Base-by-base conservation (phyloP, 2,329 filamentous ascomycete genomes). In the Microthyrium microscopicum region DNA sequence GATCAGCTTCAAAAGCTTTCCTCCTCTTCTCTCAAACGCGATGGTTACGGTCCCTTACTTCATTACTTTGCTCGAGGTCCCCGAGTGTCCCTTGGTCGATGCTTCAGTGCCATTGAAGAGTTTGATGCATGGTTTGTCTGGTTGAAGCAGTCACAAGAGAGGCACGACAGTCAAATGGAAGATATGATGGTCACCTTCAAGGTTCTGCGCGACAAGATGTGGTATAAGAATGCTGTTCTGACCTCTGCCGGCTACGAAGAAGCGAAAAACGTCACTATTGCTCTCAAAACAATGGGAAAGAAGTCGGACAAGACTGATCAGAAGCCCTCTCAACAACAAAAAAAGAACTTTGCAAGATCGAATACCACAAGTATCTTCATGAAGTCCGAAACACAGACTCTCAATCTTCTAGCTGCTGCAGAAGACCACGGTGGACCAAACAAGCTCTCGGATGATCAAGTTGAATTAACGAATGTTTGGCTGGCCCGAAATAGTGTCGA, bases 371-470 rank as follows among this genome's bases (percentile, higher is more conserved):
- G 61, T 19, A 77, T 87, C 39, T 66, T 92, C 5, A 73, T 84
- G 42, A 79, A 80, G 45, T 77, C 78, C 0, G 83, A 92, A 53
- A 74, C 77, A 5, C 83, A 93, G 49, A 72, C 89, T 28, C 72
- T 94, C 51, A 84, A 93, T 40, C 68, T 93, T 9, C 68, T 95
- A 49, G 83, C 85, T 20, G 84, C 84, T 4, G 64, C 70, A 0
- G 74, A 78, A 36, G 81, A 81, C 34, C 81, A 92, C 44, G 87
- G 85, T 9, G 87, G 89, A 0, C 82, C 83, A 0, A 92, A 91
- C 53, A 98, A 98, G 53, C 66, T 98, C 9, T 85, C 82, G n/a
- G 87, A 95, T 49, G 83, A 93, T 35, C 89, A 95, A 52, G 77
- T 85, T 0, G 82, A 91, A 33, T 74, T 84, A 42, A 93, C 84